phyloP scores from a whole-genome alignment of 2,329 filamentous ascomycete species.

The Fusarium heterosporum region DNA sequence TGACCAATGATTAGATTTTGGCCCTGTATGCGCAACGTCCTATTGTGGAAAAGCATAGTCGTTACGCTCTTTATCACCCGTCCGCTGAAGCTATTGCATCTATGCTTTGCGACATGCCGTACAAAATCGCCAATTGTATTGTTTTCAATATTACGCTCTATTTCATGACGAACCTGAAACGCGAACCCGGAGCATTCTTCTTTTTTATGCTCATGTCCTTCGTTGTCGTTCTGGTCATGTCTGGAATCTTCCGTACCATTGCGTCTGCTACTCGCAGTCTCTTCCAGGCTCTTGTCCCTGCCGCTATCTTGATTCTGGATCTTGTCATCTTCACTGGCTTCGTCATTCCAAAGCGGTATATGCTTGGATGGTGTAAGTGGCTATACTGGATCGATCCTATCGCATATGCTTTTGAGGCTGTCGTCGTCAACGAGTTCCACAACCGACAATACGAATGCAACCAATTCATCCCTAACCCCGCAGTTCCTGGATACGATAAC shows the following conservation, averaged over 20 bases:
- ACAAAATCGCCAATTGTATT: conserved; percentile 77
- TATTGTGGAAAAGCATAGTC: conserved; percentile 89
- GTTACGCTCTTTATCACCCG: conserved; percentile 90
- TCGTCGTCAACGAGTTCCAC: conserved; percentile 87
- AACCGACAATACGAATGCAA: conserved; percentile 68
- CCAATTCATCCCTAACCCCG: conserved; percentile 56
- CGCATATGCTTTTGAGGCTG: conserved; percentile 81
- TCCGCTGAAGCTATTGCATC: conserved; percentile 88
- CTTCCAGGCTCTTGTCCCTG: conserved; percentile 48
- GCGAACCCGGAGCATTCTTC: conserved; percentile 83
- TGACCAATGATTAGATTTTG: conserved; percentile 67
- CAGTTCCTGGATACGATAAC: conserved; percentile 46
- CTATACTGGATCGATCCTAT: conserved; percentile 85
- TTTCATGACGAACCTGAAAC: conserved; percentile 85
- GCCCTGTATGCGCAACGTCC: conserved; percentile 89
- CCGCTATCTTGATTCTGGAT: conserved; percentile 46
- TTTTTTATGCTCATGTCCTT: conserved; percentile 85
- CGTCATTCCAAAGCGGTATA: conserved; percentile 73
- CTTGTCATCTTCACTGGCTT: conserved; percentile 78
- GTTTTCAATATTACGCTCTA: conserved; percentile 85
- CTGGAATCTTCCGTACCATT: conserved; percentile 67
- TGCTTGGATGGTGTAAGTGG: conserved; percentile 86
- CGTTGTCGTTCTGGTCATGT: conserved; percentile 76
- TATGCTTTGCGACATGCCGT: conserved; percentile 87
- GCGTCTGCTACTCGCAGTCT: conserved; percentile 46